A percentile compares a stretch with the other conserved stretches of the same genome.
Evolutionary conservation across 2,329 filamentous ascomycete species (phyloP).

Genomic region (Drechslera avenae): DNA sequence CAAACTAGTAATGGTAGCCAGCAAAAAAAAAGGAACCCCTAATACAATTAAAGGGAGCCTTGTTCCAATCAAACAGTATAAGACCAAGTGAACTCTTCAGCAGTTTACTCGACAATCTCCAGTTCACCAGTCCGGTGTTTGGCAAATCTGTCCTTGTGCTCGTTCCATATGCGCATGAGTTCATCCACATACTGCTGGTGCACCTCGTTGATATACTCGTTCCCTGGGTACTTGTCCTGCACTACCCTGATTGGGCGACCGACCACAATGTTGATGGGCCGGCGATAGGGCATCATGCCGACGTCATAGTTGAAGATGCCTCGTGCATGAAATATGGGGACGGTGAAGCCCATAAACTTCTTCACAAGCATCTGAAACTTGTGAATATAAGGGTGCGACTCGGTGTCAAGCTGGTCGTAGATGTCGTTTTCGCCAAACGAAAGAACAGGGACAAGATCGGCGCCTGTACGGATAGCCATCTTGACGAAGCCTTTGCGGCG

Average conservation of each 20-base stretch:
- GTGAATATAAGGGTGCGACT: conserved; percentile 78
- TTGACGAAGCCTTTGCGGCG: conserved; percentile 92
- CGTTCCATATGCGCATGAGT: conserved; percentile 73
- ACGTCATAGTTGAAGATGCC: conserved; percentile 98
- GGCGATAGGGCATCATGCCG: conserved; percentile 90
- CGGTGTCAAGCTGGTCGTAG: conserved; percentile 84
- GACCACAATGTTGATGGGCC: conserved; percentile 86
- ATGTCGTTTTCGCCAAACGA: conserved; percentile 95
- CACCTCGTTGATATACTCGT: conserved; percentile 77
- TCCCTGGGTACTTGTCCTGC: conserved; percentile 67
- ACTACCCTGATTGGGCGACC: conserved; percentile 78
- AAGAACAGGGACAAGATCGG: conserved; percentile 89
- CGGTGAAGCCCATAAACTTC: conserved; percentile 85
- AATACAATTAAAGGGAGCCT: no score
- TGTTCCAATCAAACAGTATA: no score
- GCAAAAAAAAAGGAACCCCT: no score
- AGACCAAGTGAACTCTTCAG: no score
- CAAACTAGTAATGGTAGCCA: no score
- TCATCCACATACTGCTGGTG: conserved; percentile 80
- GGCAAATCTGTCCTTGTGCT: conserved; percentile 78
- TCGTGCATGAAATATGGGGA: conserved; percentile 86
- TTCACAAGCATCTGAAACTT: conserved; percentile 83
- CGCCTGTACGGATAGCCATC: conserved; percentile 87
- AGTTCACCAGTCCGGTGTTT: conserved; percentile 67
- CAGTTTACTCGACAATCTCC: conserved; percentile 63